These are phyloP conservation scores for Ganoderma boninense DNA, from an alignment of 1,284 basidiomycete genomes.

Conservation along the genomic window DNA sequence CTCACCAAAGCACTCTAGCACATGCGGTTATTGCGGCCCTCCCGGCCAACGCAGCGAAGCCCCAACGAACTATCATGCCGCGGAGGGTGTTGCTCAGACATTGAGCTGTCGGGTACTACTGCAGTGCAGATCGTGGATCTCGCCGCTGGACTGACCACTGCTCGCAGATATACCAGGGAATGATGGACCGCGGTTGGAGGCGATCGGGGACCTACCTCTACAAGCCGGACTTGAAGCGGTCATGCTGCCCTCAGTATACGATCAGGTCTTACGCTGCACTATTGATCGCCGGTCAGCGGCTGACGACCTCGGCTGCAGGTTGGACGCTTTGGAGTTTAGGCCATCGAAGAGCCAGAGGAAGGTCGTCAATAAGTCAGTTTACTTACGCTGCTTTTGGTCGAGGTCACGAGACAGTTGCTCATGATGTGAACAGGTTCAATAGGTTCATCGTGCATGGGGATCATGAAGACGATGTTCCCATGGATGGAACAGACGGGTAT, in stretches of 20 bases:
- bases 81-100: constrained; percentile 45
- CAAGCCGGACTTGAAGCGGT: constrained; percentile 82
- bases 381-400: neutral
- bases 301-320: constrained; percentile 48
- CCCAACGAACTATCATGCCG: constrained; percentile 45
- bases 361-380: constrained; percentile 67
- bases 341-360: constrained; percentile 85
- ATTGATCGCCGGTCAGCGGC: neutral
- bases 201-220: constrained; percentile 85
- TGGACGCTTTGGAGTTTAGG: constrained; percentile 79
- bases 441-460: constrained; percentile 67
- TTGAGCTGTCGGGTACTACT: constrained; percentile 59
- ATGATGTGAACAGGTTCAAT: constrained; percentile 68
- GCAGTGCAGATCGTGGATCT: no score
- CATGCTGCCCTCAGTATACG: constrained; percentile 94
- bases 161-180: constrained; percentile 71
- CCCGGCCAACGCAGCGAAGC: constrained; percentile 45
- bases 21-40: constrained; percentile 54
- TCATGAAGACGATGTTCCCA: constrained; percentile 42
- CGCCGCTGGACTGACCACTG: constrained; percentile 3
- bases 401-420: constrained; percentile 43
- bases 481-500: constrained; percentile 27
- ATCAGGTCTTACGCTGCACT: constrained; percentile 63
- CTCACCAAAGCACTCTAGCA: constrained; percentile 32
- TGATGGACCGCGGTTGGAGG: constrained; percentile 93